Evolutionary conservation across 257 asterid genomes (phyloP).

Genomic region (Lantana camara): DNA sequence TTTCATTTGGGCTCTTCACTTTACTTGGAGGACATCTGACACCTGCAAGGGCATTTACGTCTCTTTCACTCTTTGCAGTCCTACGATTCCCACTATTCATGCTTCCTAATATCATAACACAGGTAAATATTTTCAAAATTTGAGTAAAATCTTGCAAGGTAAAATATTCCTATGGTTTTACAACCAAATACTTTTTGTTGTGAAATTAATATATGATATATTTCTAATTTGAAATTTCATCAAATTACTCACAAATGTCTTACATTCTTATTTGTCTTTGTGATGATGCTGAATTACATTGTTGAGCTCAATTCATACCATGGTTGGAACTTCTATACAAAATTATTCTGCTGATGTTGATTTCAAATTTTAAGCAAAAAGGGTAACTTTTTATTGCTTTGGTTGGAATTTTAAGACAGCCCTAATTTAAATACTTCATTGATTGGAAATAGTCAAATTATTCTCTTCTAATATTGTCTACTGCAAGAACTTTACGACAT

Average conservation of each 20-base stretch:
- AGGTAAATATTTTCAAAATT: constrained; percentile 46
- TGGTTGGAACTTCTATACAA: neutral
- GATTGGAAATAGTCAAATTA: neutral
- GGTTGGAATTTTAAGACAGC: constrained; percentile 12
- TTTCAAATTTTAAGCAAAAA: constrained; percentile 1
- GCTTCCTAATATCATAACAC: constrained; percentile 94
- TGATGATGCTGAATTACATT: constrained; percentile 15
- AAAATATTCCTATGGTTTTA: neutral
- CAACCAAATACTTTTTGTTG: neutral
- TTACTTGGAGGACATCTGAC: constrained; percentile 93
- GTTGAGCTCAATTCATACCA: constrained; percentile 10
- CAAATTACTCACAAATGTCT: neutral
- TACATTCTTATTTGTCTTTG: neutral
- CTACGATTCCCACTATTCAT: constrained; percentile 85
- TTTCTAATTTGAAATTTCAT: constrained; percentile 5
- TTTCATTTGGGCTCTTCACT: constrained; percentile 82
- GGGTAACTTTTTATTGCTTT: neutral
- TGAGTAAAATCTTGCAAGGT: constrained; percentile 1
- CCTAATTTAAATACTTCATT: neutral
- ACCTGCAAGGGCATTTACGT: constrained; percentile 95
- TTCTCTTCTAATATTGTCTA: constrained; percentile 2
- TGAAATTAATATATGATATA: neutral
- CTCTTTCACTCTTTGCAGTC: constrained; percentile 91
- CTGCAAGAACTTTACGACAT: neutral
- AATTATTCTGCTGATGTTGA: constrained; percentile 11